Evolutionary conservation across 1,284 basidiomycete genomes (phyloP), one percentile per base, ranked within the genome.

Genomic region (Papiliotrema fonsecae): DNA sequence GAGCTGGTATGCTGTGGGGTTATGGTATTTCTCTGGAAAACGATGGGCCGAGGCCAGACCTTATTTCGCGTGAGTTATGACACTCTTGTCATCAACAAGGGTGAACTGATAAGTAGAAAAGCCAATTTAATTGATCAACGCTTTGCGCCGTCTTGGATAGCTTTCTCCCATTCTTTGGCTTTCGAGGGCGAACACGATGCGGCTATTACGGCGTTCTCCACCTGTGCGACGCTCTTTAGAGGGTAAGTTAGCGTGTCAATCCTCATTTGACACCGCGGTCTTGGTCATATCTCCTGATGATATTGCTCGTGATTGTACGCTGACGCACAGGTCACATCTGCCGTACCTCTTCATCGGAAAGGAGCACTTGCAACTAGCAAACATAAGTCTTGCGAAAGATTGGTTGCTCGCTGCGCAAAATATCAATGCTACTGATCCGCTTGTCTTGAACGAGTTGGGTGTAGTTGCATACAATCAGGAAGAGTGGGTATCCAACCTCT

Each of bases 101-200:
- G n/a, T n/a, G n/a, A n/a, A n/a, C n/a, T n/a, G n/a, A n/a, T n/a
- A n/a, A 10, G 36, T 56, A 92, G 89, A 67, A 98, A 98, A 79
- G 88, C 93, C 0, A 90, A 88, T 11, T 74, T 97, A n/a, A 88
- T 97, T 81, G 94, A 99, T 67, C 88, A 92, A 18, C 82, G 93
- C 5, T 97, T 97, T 71, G 89, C 84, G 0, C 91, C 96, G 3
- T 89, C 91, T 0, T 99, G 96, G 96, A 84, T 97, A 51, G 88
- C 92, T 1, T 98, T 97, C 70, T 96, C 87, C 2, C 96, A 99
- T 75, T 91, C 91, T 0, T 97, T 97, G 75, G 89, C 94, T 1
- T 78, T 90, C 54, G 94, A 99, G 71, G 93, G 94, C 16, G 96
- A 98, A 71, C 93, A 94, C 75, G 96, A 98, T 62, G 92, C 97